These are phyloP conservation scores for Dendrobium huoshanense DNA, from an alignment of 106 monocot species.

Conservation along the genomic window DNA sequence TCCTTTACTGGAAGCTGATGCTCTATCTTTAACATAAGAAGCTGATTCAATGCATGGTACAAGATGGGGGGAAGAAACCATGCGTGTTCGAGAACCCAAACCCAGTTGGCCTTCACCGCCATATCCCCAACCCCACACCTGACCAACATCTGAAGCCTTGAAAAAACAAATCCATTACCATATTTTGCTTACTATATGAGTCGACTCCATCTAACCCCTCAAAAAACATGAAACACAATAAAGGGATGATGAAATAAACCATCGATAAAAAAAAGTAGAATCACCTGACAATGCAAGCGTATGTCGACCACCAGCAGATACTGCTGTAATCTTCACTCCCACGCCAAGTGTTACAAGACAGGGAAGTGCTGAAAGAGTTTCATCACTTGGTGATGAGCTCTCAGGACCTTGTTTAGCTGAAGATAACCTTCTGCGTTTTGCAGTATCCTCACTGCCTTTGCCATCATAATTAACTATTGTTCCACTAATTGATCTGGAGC, in stretches of 20 bases:
- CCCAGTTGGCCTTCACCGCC: constrained; percentile 99
- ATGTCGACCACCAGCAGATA: constrained; percentile 95
- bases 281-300: constrained; percentile 93
- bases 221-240: background rate
- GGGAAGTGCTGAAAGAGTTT: constrained; percentile 67
- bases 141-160: constrained; percentile 85
- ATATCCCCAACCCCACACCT: constrained; percentile 99
- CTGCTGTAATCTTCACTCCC: constrained; percentile 51
- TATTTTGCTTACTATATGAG: background rate
- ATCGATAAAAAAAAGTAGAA: constrained; percentile 8
- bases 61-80: constrained; percentile 84
- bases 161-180: constrained; percentile 25
- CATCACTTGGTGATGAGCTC: constrained; percentile 58
- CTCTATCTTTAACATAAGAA: constrained; percentile 42
- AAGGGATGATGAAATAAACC: background rate
- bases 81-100: constrained; percentile 79
- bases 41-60: constrained; percentile 73
- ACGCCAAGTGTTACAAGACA: constrained; percentile 62
- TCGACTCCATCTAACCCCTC: background rate
- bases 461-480: constrained; percentile 24
- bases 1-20: constrained; percentile 27
- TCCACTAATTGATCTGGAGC: constrained; percentile 27
- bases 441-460: constrained; percentile 45
- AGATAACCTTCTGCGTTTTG: constrained; percentile 64
- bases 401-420: constrained; percentile 61